Evolutionary conservation across 352 stramenopile genomes (phyloP).

Genomic region (Phytophthora syringae): DNA sequence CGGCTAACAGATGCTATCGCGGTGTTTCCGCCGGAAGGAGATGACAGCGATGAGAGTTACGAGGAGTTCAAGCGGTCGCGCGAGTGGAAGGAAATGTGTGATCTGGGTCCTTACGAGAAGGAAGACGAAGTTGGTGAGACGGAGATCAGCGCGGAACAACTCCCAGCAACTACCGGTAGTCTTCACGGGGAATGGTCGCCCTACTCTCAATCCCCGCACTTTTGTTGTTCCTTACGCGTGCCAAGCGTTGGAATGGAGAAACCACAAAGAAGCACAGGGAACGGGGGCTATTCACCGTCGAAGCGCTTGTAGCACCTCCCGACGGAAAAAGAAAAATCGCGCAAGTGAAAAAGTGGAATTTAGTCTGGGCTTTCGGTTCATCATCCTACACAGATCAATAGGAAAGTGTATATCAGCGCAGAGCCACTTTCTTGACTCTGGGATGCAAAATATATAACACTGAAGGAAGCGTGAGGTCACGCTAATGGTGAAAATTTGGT

Average conservation of each 20-base stretch:
- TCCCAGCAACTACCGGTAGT: conserved; percentile 3
- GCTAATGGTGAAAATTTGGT: neutral
- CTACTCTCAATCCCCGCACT: conserved; percentile 35
- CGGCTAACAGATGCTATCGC: conserved; percentile 54
- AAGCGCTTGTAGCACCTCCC: conserved; percentile 18
- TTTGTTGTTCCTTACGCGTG: conserved; percentile 32
- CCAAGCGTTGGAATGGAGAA: conserved; percentile 38
- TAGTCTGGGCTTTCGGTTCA: neutral
- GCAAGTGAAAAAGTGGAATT: conserved; percentile 24
- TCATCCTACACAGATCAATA: too few relatives aligned
- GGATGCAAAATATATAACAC: neutral
- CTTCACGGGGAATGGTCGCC: conserved; percentile 18
- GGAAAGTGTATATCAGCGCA: too few relatives aligned
- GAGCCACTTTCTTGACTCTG: neutral
- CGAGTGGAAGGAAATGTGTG: conserved; percentile 41
- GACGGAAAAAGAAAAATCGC: conserved; percentile 38
- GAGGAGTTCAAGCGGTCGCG: conserved; percentile 23
- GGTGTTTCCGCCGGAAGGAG: conserved; percentile 25
- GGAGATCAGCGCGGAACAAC: conserved; percentile 3
- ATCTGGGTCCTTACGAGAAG: conserved; percentile 15
- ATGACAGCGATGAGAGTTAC: conserved; percentile 16
- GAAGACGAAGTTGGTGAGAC: neutral
- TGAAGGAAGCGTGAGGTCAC: neutral
- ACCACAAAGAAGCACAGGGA: conserved; percentile 24
- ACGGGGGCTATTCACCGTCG: conserved; percentile 32